Evolutionary conservation across 148 eudicot species (phyloP).

Genomic region (Rheum nobile): DNA sequence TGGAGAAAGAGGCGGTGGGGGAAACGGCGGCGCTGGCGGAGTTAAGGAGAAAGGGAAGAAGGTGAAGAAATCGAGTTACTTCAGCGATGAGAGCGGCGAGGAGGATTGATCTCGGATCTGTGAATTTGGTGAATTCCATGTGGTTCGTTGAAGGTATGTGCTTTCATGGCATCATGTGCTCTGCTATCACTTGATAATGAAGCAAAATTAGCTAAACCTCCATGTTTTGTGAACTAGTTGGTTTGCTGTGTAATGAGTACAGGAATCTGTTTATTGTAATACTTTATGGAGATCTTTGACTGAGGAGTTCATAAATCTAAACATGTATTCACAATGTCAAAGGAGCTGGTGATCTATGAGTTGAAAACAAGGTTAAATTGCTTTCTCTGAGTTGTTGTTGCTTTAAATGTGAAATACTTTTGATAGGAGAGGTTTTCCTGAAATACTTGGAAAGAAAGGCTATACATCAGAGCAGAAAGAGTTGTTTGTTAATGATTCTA

Average conservation of each 20-base stretch:
- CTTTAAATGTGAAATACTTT: background rate
- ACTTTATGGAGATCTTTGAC: background rate
- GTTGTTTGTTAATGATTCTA: background rate
- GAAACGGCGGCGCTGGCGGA: constrained; percentile 6
- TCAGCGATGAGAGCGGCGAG: constrained; percentile 82
- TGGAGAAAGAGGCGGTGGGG: constrained; percentile 19
- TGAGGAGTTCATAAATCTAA: background rate
- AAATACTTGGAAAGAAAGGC: too few relatives aligned
- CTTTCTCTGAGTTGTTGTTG: background rate
- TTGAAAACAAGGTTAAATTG: background rate
- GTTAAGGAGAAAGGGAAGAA: constrained; percentile 31
- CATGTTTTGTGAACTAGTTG: background rate
- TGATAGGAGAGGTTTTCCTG: background rate
- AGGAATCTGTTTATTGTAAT: background rate
- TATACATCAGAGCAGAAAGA: too few relatives aligned
- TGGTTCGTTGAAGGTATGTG: background rate
- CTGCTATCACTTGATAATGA: background rate
- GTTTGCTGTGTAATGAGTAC: background rate
- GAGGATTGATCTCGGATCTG: constrained; percentile 41
- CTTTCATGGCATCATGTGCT: background rate
- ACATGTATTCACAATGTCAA: background rate
- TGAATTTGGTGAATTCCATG: background rate
- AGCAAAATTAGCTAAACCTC: background rate
- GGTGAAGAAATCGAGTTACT: constrained; percentile 55
- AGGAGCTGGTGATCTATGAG: background rate